Conservation (phyloP, 169 alveolate species). For the Plasmodium vinckei region DNA sequence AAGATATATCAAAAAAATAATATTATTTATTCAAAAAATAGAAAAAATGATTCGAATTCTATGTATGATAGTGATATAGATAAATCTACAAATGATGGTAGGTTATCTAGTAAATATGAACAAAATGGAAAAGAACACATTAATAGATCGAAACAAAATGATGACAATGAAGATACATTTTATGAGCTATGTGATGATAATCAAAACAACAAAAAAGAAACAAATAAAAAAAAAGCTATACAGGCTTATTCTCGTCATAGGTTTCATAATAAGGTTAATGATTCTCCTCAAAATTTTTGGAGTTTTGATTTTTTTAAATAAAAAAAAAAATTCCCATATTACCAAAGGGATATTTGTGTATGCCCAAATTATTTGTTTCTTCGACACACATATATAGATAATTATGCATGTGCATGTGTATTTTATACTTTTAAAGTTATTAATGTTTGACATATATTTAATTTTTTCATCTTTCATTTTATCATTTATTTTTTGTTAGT, state of each 20-base stretch:
- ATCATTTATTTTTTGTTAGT: too few relatives aligned
- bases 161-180: conserved; percentile 11
- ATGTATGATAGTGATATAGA: background rate
- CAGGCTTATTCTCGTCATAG: conserved; percentile 71
- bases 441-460: too few relatives aligned
- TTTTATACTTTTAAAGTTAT: too few relatives aligned
- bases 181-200: conserved; percentile 7
- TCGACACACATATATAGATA: too few relatives aligned
- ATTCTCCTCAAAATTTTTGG: conserved; percentile 76
- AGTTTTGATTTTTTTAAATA: conserved; percentile 71
- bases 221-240: conserved; percentile 39
- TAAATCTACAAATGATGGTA: conserved; percentile 1
- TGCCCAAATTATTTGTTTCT: too few relatives aligned
- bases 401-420: too few relatives aligned
- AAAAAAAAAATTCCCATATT: background rate
- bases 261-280: conserved; percentile 70
- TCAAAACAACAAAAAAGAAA: conserved; percentile 22
- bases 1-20: background rate
- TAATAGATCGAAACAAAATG: background rate
- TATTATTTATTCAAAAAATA: background rate
- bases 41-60: background rate
- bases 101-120: background rate
- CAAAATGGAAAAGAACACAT: background rate
- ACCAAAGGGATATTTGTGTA: background rate
- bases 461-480: too few relatives aligned